These are phyloP conservation scores for Fraxinus baroniana DNA, from an alignment of 305 asterid species.

Conservation along the genomic window DNA sequence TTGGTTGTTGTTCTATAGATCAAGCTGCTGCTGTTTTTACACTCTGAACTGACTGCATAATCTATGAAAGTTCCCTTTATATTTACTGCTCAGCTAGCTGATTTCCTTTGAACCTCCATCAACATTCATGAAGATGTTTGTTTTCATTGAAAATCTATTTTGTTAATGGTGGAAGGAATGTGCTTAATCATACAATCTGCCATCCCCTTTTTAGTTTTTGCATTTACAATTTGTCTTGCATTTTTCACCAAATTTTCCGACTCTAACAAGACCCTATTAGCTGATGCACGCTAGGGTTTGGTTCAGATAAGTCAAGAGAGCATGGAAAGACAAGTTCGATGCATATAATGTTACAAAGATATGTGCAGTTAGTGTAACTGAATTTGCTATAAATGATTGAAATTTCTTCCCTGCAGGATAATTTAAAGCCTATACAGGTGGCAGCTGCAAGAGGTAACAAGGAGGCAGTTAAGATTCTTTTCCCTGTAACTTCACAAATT, in stretches of 20 bases:
- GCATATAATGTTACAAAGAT: not conserved
- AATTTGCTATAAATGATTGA: constrained; percentile 5
- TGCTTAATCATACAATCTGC: not conserved
- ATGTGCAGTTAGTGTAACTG: not conserved
- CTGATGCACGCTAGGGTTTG: not conserved
- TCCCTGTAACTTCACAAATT: constrained; percentile 54
- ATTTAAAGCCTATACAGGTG: constrained; percentile 71
- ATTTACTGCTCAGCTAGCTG: not conserved
- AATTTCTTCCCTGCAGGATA: constrained; percentile 59
- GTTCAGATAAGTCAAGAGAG: not conserved
- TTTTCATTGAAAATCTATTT: not conserved
- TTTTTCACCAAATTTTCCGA: not conserved
- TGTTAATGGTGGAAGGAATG: not conserved
- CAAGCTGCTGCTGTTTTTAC: not conserved
- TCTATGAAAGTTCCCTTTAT: not conserved
- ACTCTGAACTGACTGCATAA: not conserved
- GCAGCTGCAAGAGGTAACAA: constrained; percentile 76
- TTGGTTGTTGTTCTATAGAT: not conserved
- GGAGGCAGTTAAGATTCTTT: constrained; percentile 69
- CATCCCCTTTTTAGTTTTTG: not conserved
- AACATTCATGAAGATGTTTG: not conserved
- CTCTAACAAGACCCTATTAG: not conserved
- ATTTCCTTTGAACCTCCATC: not conserved
- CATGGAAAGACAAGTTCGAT: not conserved
- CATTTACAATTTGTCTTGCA: not conserved